Base-by-base conservation (phyloP, 352 stramenopile species). In the Phytophthora cryptogea region DNA sequence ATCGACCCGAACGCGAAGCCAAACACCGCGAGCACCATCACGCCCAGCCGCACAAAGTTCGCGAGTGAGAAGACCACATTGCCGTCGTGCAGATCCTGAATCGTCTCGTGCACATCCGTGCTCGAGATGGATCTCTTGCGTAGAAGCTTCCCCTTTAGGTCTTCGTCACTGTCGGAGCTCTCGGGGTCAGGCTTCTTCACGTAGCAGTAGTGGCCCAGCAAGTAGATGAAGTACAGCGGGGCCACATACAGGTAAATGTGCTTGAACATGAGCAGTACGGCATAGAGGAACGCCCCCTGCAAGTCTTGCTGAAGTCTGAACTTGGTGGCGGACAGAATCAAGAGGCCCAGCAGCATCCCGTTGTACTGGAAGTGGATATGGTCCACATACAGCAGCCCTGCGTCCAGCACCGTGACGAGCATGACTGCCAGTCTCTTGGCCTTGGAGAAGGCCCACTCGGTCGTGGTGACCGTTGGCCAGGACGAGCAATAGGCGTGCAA, bases 281-380 rank as follows among this genome's bases (percentile, higher is more conserved):
- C 82, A 76, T 97, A 99, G 3, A 97, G 41, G 31, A 92, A 70
- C 0, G 90, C 96, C 5, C 86, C 93, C n/a, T 86, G 77, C 11
- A 98, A 59, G 41, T 97, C 86, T 55, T 91, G 74, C 49, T 90
- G 73, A 56, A 90, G 62, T 32, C 81, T 67, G 49, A 95, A 80
- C 55, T 90, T 89, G 37, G 84, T 87, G 28, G 97, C 69, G 5
- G 92, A 98, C 39, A 97, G 72, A 32, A 98, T 84, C 31, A 99
- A 74, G 57, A 99, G 68, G 0, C 96, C 96, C 6, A 99, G 76
- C 14, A 99, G 70, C 81, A 99, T 95, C 11, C 96, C 96, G 69
- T 99, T 99, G 84, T 99, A 99, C 72, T 99, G 97, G 80, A 99
- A 99, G 74, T 99, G 97, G 36, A 99, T 95, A 78, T 99, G 96